A percentile compares a stretch with the other conserved stretches of the same genome.
These are phyloP conservation scores for Ceratocystis lukuohia DNA, from an alignment of 2,329 filamentous ascomycete genomes.

Conservation along the genomic window DNA sequence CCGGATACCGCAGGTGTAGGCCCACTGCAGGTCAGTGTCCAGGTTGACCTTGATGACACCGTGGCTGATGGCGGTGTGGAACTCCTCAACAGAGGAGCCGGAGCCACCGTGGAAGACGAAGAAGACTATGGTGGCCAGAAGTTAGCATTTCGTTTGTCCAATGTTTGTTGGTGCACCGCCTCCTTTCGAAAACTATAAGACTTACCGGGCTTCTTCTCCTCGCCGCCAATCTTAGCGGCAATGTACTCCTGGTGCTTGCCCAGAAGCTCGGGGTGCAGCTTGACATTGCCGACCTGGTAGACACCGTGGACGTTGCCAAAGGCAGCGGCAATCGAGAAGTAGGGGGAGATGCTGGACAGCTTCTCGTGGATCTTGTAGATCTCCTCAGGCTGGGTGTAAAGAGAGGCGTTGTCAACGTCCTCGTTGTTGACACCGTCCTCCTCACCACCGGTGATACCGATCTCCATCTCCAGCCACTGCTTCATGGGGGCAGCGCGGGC, in stretches of 20 bases:
- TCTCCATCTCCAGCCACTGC: constrained; percentile 98
- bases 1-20: constrained; percentile 82
- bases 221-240: constrained; percentile 57
- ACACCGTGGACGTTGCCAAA: constrained; percentile 99
- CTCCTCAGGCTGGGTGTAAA: constrained; percentile 96
- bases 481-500: constrained; percentile 92
- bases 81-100: constrained; percentile 83
- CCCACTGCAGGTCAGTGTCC: constrained; percentile 94
- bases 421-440: constrained; percentile 97
- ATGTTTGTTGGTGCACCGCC: not conserved
- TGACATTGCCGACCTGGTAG: constrained; percentile 96
- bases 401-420: constrained; percentile 86
- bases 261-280: constrained; percentile 89
- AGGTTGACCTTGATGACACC: constrained; percentile 99
- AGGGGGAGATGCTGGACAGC: constrained; percentile 72
- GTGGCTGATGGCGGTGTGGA: constrained; percentile 71
- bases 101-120: constrained; percentile 99
- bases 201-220: constrained; percentile 61
- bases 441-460: constrained; percentile 81
- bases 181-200: not conserved
- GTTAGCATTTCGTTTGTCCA: not conserved
- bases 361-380: constrained; percentile 84
- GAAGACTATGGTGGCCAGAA: constrained; percentile 43
- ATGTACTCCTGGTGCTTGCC: constrained; percentile 92
- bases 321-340: constrained; percentile 95